Evolutionary conservation across 2,329 filamentous ascomycete genomes (phyloP).

Genomic region (Westerdykella sp.): DNA sequence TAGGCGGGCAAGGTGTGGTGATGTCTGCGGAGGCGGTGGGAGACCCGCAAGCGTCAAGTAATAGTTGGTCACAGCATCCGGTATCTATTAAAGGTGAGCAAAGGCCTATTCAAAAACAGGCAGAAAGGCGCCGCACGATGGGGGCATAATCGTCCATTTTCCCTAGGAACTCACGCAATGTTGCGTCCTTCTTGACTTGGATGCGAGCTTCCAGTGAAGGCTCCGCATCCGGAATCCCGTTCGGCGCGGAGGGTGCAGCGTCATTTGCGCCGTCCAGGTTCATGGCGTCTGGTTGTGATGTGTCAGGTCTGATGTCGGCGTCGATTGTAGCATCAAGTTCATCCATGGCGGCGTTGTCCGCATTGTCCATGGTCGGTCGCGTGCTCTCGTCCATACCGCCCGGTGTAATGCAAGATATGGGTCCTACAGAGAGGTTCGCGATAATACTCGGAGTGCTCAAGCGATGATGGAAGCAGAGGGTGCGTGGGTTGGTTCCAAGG

Average conservation of each 20-base stretch:
- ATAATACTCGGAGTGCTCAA: no score
- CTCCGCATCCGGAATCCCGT: slow-evolving; percentile 39
- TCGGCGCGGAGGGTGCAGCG: slow-evolving; percentile 24
- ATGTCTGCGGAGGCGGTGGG: slow-evolving; percentile 83
- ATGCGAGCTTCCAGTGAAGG: slow-evolving; percentile 55
- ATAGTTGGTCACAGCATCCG: slow-evolving; percentile 94
- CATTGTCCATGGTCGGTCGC: neutral
- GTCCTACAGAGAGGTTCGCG: no score
- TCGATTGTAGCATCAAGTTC: slow-evolving; percentile 39
- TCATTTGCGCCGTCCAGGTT: slow-evolving; percentile 39
- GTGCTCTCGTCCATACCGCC: neutral
- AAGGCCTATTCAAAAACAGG: neutral
- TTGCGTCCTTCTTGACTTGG: slow-evolving; percentile 83
- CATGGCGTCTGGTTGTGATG: slow-evolving; percentile 35
- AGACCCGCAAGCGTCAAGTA: slow-evolving; percentile 95
- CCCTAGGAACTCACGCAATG: slow-evolving; percentile 80
- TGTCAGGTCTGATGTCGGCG: slow-evolving; percentile 36
- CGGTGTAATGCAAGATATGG: no score
- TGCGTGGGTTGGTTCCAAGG: no score
- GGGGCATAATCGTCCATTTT: slow-evolving; percentile 99
- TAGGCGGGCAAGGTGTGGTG: slow-evolving; percentile 82
- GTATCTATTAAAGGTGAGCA: slow-evolving; percentile 59
- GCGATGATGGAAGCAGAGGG: no score
- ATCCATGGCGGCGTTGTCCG: slow-evolving; percentile 10
- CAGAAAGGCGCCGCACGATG: slow-evolving; percentile 58